These are phyloP conservation scores for Apiospora malaysiana DNA, from an alignment of 2,329 filamentous ascomycete genomes.

Conservation along the genomic window DNA sequence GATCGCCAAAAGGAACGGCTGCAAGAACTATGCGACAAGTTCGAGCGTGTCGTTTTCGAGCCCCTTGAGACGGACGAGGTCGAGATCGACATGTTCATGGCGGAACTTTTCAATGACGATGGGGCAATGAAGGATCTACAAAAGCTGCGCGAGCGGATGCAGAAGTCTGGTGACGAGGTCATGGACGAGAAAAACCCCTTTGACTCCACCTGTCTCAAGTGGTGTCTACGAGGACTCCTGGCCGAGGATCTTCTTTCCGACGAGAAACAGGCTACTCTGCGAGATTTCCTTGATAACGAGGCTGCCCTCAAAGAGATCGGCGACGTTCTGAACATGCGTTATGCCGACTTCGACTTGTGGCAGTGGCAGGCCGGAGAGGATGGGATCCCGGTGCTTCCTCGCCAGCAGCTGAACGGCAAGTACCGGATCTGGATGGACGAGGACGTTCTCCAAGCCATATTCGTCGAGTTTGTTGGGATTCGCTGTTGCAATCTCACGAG, in stretches of 20 bases:
- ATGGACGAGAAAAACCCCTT: constrained; percentile 40
- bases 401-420: constrained; percentile 49
- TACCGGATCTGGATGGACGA: constrained; percentile 54
- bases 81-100: constrained; percentile 40
- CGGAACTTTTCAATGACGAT: constrained; percentile 38
- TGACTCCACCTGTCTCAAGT: constrained; percentile 35
- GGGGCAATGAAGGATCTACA: constrained; percentile 32
- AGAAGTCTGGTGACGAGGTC: constrained; percentile 28
- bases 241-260: constrained; percentile 49
- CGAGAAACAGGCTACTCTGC: constrained; percentile 46
- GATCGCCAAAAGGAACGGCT: constrained; percentile 44
- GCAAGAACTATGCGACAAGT: constrained; percentile 45
- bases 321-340: constrained; percentile 51
- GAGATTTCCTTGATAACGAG: constrained; percentile 45
- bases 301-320: constrained; percentile 48
- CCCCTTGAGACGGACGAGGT: constrained; percentile 41
- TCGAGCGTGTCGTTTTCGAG: constrained; percentile 45
- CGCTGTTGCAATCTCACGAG: constrained; percentile 42
- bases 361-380: constrained; percentile 47
- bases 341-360: constrained; percentile 47
- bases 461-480: constrained; percentile 49
- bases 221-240: constrained; percentile 46
- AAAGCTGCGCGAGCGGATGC: constrained; percentile 29
- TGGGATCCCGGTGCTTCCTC: constrained; percentile 49
- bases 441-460: constrained; percentile 51